Evolutionary conservation across 2,329 filamentous ascomycete species (phyloP), one percentile per base, ranked within the genome.

Genomic region (Penicillium verrucosum): DNA sequence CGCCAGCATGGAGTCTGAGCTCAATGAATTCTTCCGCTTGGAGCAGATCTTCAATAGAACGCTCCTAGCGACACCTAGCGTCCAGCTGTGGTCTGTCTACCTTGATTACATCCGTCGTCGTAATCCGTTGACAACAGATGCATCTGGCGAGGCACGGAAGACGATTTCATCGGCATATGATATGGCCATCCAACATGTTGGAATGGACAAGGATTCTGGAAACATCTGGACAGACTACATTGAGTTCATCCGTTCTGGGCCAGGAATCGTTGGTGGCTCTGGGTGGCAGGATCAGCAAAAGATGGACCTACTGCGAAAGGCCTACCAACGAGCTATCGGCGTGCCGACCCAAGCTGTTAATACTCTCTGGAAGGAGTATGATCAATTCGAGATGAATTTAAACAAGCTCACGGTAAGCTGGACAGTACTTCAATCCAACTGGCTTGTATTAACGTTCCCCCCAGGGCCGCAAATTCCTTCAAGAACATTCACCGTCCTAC

Each of bases 261-360:
- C 94, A 1, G 94, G 94, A 6, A 86, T 86, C 56, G 84, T 94
- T 57, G 93, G 92, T 27, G 94, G 93, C 42, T 87, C 82, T 57
- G 87, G 85, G 57, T 99, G 94, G 95, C 92, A 97, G 74, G 94
- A 97, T 70, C 89, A 93, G 75, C 94, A 97, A 71, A 99, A 99
- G 80, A 96, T 96, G 89, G 94, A 99, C 67, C 81, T 89, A 65
- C 77, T 99, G 50, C 88, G 94, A 58, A 96, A 95, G 72, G 89
- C 90, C 0, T 99, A 97, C 72, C 92, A 97, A 68, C 88, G 88
- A 51, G 93, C 93, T 14, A 90, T 97, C 56, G 87, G 85, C 63
- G 85, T 97, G 38, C 95, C 95, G 5, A 96, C 91, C 61, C 85
- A 88, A 53, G 89, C 88, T 32, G 85, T 96, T 47, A 90, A 93